Conservation (phyloP, 179 eudicot genomes). For the Sideroxylon spinosum region DNA sequence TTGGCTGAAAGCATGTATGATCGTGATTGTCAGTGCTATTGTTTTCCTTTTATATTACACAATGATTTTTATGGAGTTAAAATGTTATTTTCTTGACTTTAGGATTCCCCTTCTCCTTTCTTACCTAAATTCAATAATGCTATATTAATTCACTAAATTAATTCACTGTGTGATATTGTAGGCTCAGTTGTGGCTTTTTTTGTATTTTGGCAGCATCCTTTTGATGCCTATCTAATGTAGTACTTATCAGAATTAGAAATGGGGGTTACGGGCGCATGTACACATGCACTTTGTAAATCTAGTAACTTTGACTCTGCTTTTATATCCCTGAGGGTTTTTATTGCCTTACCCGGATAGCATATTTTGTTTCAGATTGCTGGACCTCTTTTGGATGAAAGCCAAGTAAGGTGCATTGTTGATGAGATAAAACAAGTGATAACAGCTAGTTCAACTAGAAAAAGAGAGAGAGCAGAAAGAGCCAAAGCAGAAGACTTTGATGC, state of each 20-base stretch:
- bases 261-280: too few species aligned
- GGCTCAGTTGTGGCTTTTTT: too few species aligned
- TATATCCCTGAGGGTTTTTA: neutral
- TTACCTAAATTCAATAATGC: too few species aligned
- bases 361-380: conserved; percentile 53
- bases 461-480: conserved; percentile 70
- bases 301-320: neutral
- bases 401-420: conserved; percentile 73
- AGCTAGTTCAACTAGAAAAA: conserved; percentile 78
- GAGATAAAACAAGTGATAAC: conserved; percentile 82
- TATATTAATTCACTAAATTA: too few species aligned
- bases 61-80: neutral
- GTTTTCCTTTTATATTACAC: neutral
- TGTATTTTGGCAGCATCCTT: too few species aligned
- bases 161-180: too few species aligned
- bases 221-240: too few species aligned
- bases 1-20: too few species aligned
- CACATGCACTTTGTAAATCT: neutral
- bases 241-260: too few species aligned
- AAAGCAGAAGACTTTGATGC: conserved; percentile 94
- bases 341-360: neutral
- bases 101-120: too few species aligned
- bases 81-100: too few species aligned
- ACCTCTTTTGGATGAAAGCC: conserved; percentile 66
- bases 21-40: too few species aligned